A percentile compares a stretch with the other conserved stretches of the same genome.
Conservation (phyloP, 495 filamentous ascomycete genomes). For the Tirmania nivea region DNA sequence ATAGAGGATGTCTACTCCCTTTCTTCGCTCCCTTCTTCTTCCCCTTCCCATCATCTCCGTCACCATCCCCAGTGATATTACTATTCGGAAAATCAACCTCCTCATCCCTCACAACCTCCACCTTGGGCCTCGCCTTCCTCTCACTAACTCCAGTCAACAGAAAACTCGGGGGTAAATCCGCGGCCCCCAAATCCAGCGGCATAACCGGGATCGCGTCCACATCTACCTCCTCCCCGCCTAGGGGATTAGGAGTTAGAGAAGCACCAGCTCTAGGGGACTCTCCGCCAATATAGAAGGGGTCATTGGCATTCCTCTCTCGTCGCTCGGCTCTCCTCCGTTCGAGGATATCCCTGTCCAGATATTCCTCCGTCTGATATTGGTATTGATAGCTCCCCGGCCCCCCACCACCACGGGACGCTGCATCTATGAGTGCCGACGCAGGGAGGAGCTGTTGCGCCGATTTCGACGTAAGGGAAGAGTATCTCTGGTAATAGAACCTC, state of each 20-base stretch:
- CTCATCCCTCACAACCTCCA: slow-evolving; percentile 43
- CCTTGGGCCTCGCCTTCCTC: slow-evolving; percentile 22
- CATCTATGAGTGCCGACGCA: slow-evolving; percentile 28
- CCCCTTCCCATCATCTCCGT: slow-evolving; percentile 18
- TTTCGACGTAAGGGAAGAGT: slow-evolving; percentile 3
- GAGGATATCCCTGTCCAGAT: slow-evolving; percentile 39
- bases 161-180: slow-evolving; percentile 7
- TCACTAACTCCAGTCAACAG: slow-evolving; percentile 6
- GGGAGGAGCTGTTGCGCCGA: slow-evolving; percentile 11
- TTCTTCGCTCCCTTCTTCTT: slow-evolving; percentile 24
- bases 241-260: slow-evolving; percentile 45
- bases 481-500: slow-evolving; percentile 44
- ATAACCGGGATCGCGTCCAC: slow-evolving; percentile 90
- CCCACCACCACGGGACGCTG: slow-evolving; percentile 27
- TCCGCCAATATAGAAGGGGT: slow-evolving; percentile 77
- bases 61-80: slow-evolving; percentile 10
- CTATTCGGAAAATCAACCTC: slow-evolving; percentile 24
- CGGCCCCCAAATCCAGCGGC: slow-evolving; percentile 51
- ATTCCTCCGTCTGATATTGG: slow-evolving; percentile 42
- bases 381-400: slow-evolving; percentile 23
- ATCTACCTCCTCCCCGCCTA: slow-evolving; percentile 55
- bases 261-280: slow-evolving; percentile 33
- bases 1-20: slow-evolving; percentile 15
- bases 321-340: slow-evolving; percentile 45
- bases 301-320: slow-evolving; percentile 60